phyloP scores from a whole-genome alignment of 1,139 yeast genomes.

The Pichia kudriavzevii region DNA sequence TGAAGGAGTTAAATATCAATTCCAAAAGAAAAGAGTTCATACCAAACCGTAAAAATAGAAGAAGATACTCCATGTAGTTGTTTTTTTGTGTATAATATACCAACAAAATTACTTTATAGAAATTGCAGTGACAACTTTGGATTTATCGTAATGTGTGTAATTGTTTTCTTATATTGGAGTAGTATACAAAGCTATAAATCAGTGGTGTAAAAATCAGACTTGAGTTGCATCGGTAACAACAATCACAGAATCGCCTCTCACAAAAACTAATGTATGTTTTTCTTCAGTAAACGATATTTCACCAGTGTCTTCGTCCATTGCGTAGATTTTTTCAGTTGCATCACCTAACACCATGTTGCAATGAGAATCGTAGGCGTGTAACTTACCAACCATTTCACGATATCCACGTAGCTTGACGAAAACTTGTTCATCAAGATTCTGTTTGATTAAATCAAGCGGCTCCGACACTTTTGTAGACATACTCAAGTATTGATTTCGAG shows the following conservation, averaged over 20 bases:
- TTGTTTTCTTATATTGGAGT: neutral
- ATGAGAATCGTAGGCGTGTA: conserved; percentile 95
- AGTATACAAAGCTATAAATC: neutral
- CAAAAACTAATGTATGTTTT: conserved; percentile 82
- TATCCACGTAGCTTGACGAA: conserved; percentile 94
- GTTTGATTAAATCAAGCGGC: conserved; percentile 83
- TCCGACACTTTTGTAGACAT: conserved; percentile 34
- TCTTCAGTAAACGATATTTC: conserved; percentile 47
- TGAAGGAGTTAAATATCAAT: conserved; percentile 32
- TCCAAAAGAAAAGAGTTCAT: conserved; percentile 34
- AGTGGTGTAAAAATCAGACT: conserved; percentile 9
- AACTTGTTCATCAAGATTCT: conserved; percentile 80
- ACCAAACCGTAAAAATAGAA: conserved; percentile 30
- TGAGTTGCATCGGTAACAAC: conserved; percentile 32
- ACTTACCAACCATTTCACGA: conserved; percentile 80
- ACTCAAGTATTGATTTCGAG: no score
- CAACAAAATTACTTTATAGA: no score
- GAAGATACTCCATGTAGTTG: conserved; percentile 56
- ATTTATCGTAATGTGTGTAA: neutral
- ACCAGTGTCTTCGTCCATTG: conserved; percentile 39
- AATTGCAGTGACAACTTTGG: neutral
- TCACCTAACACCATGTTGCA: conserved; percentile 94
- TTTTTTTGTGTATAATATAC: neutral
- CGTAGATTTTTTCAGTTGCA: conserved; percentile 76
- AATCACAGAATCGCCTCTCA: conserved; percentile 93